Evolutionary conservation across 1,284 basidiomycete genomes (phyloP).

Genomic region (Chalciporus sp.): DNA sequence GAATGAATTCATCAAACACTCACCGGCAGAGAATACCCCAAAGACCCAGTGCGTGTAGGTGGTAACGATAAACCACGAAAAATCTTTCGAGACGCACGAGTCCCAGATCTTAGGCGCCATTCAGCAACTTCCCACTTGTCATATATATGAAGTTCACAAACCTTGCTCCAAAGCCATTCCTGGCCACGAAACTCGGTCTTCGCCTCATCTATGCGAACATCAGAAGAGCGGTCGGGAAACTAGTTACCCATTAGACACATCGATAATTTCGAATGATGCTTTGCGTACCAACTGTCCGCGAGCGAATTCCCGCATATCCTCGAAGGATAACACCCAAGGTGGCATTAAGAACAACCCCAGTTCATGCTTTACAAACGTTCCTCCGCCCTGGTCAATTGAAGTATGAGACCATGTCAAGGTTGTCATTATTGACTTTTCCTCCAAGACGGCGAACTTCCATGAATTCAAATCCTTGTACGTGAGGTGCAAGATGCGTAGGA

Average conservation of each 20-base stretch:
- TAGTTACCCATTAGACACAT: constrained; percentile 13
- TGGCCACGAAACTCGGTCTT: constrained; percentile 9
- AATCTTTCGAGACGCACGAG: constrained; percentile 51
- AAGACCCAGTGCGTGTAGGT: constrained; percentile 73
- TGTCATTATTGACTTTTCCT: constrained; percentile 46
- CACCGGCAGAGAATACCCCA: constrained; percentile 66
- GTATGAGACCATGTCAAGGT: constrained; percentile 51
- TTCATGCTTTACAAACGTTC: constrained; percentile 29
- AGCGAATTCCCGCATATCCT: constrained; percentile 59
- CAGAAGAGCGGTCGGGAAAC: constrained; percentile 26
- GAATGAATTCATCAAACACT: constrained; percentile 12
- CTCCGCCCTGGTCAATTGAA: constrained; percentile 13
- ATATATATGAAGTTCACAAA: constrained; percentile 24
- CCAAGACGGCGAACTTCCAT: constrained; percentile 45
- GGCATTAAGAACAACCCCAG: constrained; percentile 61
- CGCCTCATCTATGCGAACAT: constrained; percentile 35
- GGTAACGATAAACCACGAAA: constrained; percentile 67
- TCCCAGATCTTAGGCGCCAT: constrained; percentile 59
- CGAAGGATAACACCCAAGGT: constrained; percentile 61
- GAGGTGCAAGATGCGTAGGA: constrained; percentile 54
- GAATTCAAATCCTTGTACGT: constrained; percentile 42
- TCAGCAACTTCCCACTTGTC: constrained; percentile 10
- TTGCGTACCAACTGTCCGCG: constrained; percentile 46
- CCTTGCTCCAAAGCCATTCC: constrained; percentile 70
- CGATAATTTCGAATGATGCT: neutral